These are phyloP conservation scores for Ceratobasidium sp. DNA, from an alignment of 1,284 basidiomycete genomes.

Conservation along the genomic window DNA sequence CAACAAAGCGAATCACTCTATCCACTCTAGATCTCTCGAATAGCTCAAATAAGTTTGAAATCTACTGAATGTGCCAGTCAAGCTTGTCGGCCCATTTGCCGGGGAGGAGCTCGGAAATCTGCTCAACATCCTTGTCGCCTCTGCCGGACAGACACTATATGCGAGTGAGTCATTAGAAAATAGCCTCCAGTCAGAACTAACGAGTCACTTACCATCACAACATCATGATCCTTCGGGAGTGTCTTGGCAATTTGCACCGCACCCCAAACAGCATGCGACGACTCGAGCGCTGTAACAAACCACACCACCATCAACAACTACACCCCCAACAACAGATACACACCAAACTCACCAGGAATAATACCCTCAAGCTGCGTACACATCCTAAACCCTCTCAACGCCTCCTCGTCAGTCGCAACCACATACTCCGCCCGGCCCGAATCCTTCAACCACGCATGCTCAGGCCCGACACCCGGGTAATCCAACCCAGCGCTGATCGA, in stretches of 20 bases:
- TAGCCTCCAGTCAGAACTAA: constrained; percentile 51
- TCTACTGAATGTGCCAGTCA: constrained; percentile 79
- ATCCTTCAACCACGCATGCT: constrained; percentile 97
- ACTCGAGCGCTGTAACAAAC: constrained; percentile 81
- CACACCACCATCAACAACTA: constrained; percentile 7
- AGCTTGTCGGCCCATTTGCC: constrained; percentile 90
- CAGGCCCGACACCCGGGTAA: constrained; percentile 95
- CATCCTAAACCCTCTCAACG: constrained; percentile 91
- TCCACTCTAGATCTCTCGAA: too few species aligned
- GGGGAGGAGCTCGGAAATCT: constrained; percentile 86
- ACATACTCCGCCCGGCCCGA: constrained; percentile 94
- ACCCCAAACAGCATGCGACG: constrained; percentile 95
- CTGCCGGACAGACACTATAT: constrained; percentile 86
- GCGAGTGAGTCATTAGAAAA: constrained; percentile 38
- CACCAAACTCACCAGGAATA: constrained; percentile 82
- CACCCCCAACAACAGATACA: background rate
- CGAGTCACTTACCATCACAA: constrained; percentile 83
- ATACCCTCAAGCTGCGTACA: constrained; percentile 96
- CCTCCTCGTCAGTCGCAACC: constrained; percentile 93
- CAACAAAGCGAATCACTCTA: background rate
- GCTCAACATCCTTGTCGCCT: constrained; percentile 95
- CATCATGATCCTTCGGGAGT: constrained; percentile 85
- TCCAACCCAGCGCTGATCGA: constrained; percentile 96
- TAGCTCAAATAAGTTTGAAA: too few species aligned
- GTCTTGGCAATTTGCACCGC: constrained; percentile 89